These are phyloP conservation scores for Atkinsonella hypoxylon DNA, from an alignment of 2,329 filamentous ascomycete species.

Conservation along the genomic window DNA sequence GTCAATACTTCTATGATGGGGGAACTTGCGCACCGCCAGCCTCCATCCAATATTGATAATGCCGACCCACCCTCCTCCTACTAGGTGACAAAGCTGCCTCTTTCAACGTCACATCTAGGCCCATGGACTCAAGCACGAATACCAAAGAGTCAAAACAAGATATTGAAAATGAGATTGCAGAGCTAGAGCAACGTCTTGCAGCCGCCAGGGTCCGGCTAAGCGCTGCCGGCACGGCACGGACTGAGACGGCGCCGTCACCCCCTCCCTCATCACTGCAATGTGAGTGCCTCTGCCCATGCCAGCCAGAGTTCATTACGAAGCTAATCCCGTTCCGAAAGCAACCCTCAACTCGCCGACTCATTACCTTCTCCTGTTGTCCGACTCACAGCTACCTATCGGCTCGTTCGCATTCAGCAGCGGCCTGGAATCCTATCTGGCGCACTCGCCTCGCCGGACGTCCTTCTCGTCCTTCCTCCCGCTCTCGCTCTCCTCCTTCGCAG, in stretches of 20 bases:
- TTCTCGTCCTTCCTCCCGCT: slow-evolving; percentile 58
- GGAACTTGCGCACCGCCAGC: neutral
- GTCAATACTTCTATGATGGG: neutral
- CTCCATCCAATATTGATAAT: neutral
- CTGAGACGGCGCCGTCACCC: neutral
- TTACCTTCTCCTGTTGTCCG: slow-evolving; percentile 64
- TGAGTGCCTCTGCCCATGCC: neutral
- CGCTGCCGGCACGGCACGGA: neutral
- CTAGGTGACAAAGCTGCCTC: neutral
- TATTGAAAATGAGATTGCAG: slow-evolving; percentile 42
- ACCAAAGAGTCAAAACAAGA: slow-evolving; percentile 15
- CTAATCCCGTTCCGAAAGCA: neutral
- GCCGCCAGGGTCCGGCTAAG: slow-evolving; percentile 31
- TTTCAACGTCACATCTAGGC: slow-evolving; percentile 6
- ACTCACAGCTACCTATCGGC: slow-evolving; percentile 70
- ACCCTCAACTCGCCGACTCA: slow-evolving; percentile 30
- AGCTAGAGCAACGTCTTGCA: slow-evolving; percentile 42
- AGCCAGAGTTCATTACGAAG: neutral
- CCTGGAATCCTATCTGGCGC: slow-evolving; percentile 70
- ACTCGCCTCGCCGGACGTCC: slow-evolving; percentile 33
- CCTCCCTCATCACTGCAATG: neutral
- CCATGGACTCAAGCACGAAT: slow-evolving; percentile 16
- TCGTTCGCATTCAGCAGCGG: slow-evolving; percentile 82
- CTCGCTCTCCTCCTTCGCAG: slow-evolving; percentile 59
- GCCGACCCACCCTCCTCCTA: neutral